Conservation (phyloP, 768 basidiomycete species). For the Boletus rubroflammeus region DNA sequence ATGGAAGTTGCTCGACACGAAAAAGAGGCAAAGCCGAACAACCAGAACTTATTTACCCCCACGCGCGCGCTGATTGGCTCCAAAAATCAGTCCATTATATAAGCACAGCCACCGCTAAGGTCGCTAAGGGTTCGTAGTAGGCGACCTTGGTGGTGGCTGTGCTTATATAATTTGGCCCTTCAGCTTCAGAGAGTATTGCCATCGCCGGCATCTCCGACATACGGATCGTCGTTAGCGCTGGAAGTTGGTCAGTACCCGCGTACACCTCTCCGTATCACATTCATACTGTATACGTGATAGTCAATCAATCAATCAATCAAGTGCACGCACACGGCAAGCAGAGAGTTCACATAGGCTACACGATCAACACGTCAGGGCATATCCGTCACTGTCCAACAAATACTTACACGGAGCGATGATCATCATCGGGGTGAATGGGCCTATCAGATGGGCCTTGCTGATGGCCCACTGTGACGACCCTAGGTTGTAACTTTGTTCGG, state of each 20-base stretch:
- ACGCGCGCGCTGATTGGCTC: slow-evolving; percentile 19
- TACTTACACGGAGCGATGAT: background rate
- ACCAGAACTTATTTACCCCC: slow-evolving; percentile 1
- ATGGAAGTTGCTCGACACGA: background rate
- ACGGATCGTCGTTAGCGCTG: background rate
- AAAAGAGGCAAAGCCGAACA: background rate
- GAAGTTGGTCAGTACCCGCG: background rate
- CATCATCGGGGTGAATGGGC: background rate
- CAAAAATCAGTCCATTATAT: slow-evolving; percentile 22
- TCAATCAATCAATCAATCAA: background rate
- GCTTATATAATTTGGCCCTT: too few relatives aligned
- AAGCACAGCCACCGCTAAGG: slow-evolving; percentile 13
- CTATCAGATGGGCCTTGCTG: background rate
- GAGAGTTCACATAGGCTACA: background rate
- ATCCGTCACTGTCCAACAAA: background rate
- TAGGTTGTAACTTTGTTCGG: background rate
- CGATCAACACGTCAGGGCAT: background rate
- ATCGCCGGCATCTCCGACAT: background rate
- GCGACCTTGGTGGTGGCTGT: too few relatives aligned
- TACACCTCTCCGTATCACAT: background rate
- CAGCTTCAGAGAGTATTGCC: background rate
- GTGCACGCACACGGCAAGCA: too few relatives aligned
- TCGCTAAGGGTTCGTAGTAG: too few relatives aligned
- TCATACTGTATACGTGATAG: background rate
- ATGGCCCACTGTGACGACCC: background rate